Base-by-base conservation (phyloP, 208 protist species). In the Trypanosoma scelopori region DNA sequence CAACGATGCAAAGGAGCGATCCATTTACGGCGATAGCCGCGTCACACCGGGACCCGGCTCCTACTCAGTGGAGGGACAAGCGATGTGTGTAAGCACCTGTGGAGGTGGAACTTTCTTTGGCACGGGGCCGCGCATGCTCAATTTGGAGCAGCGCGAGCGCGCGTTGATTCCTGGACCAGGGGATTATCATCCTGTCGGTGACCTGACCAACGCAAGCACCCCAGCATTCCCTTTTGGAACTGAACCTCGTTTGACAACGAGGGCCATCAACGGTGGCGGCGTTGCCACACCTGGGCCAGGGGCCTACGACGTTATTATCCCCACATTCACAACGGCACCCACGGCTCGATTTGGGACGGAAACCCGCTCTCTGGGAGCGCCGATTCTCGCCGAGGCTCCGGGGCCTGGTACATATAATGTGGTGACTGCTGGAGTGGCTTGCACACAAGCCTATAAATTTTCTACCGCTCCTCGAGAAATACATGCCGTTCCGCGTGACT, bases 31-130 rank as follows among this genome's bases (percentile, higher is more conserved):
- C 62, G 32, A 15, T 46, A 56, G 32, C 51, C 16, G 50, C 48
- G 56, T 49, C 28, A 82, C 72, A 22, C 83, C 84, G 18, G 84
- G 84, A 15, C 81, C 81, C 13, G 81, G 79, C 12, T 58, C 69
- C 12, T 91, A 91, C 55, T 20, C 18, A 46, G 15, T 69, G 35
- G 61, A 76, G 3, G 16, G 22, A 41, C 27, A 45, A 51, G 56
- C 37, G 46, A 18, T 32, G 27, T 45, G 39, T 42, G 12, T 43
- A 25, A 51, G 23, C 32, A 42, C 30, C 20, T 11, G 51, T 50
- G 50, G 63, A 46, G 56, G 48, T 22, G 62, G 47, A 16, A 46
- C 48, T 35, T 28, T 58, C 9, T 69, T 82, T 20, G 71, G 77
- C 22, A 76, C 62, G 28, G 77, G 62, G 18, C 58, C 71, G 1